Base-by-base conservation (phyloP, 2,329 filamentous ascomycete species). In the Aspergillus tanneri region DNA sequence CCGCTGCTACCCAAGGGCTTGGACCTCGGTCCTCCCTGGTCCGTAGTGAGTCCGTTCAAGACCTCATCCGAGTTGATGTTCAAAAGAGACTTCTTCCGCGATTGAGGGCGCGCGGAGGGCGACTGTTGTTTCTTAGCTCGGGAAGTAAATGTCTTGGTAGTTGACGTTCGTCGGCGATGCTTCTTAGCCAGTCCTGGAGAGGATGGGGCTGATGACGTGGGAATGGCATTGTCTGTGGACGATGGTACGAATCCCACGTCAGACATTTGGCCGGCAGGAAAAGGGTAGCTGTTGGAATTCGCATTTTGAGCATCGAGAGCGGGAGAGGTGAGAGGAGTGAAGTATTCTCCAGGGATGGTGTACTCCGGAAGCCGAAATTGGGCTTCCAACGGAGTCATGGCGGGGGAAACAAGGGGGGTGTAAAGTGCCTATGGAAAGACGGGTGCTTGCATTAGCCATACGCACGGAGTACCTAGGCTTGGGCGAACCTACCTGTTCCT, bases 281-380 rank as follows among this genome's bases (percentile, higher is more conserved):
- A 69, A 10, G 65, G 60, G 43, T 68, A 71, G 37, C 61, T 57
- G 52, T 67, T 65, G 22, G 61, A 53, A 49, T 65, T 66, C 49
- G 68, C 49, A 35, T 68, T 68, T 43, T 74, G 72, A 7, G 75
- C 74, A 60, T 77, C 73, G 22, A 77, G 66, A n/a, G 75, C 75
- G 3, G 75, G 75, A 8, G 75, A 77, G 2, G 73, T 77, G 25
- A 77, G 65, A 19, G 75, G 75, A 19, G 73, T 77, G 53, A 77
- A 76, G 56, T 75, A 74, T 57, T 77, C 74, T 39, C 73, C 71
- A 8, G 73, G 72, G 19, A 73, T 69, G 8, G 73, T 69, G 55
- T 75, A 77, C 53, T 77, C 73, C 8, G 72, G 70, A 32, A 76
- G 63, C 44, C 69, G 68, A 45, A 76, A 74, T 55, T 74, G 71